phyloP scores from a whole-genome alignment of 192 early-diverging fungal genomes.

The Entomortierella parvispora region DNA sequence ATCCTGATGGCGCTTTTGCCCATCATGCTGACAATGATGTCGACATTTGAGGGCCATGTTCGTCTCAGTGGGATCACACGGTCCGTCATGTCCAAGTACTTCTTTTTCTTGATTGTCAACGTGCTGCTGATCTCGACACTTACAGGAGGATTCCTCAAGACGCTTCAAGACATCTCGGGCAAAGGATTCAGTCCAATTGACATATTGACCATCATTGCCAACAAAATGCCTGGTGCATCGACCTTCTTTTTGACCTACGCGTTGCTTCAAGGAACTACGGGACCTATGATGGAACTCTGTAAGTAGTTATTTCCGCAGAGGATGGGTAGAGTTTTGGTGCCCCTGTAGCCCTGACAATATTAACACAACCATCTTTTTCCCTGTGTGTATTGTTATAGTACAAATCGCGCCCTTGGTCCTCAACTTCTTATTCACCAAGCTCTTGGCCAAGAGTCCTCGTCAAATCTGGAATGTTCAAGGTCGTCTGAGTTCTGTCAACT shows the following conservation, averaged over 20 bases:
- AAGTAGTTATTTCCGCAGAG: no score
- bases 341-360: no score
- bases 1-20: conserved; percentile 80
- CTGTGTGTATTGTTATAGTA: conserved; percentile 14
- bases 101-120: conserved; percentile 84
- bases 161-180: neutral
- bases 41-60: conserved; percentile 31
- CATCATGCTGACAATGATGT: conserved; percentile 66
- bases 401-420: conserved; percentile 76
- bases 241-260: conserved; percentile 90
- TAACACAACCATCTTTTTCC: no score
- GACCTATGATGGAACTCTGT: conserved; percentile 68
- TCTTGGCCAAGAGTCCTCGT: conserved; percentile 79
- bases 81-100: conserved; percentile 67
- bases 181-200: conserved; percentile 9
- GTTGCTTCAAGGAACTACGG: conserved; percentile 70
- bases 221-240: conserved; percentile 74
- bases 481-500: conserved; percentile 37
- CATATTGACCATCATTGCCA: conserved; percentile 63
- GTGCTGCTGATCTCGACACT: conserved; percentile 83
- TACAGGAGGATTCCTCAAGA: conserved; percentile 67
- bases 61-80: conserved; percentile 21
- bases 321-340: no score
- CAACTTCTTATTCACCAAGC: conserved; percentile 59
- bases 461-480: conserved; percentile 60